phyloP scores from a whole-genome alignment of 116 monocot genomes.

The Posidonia oceanica region DNA sequence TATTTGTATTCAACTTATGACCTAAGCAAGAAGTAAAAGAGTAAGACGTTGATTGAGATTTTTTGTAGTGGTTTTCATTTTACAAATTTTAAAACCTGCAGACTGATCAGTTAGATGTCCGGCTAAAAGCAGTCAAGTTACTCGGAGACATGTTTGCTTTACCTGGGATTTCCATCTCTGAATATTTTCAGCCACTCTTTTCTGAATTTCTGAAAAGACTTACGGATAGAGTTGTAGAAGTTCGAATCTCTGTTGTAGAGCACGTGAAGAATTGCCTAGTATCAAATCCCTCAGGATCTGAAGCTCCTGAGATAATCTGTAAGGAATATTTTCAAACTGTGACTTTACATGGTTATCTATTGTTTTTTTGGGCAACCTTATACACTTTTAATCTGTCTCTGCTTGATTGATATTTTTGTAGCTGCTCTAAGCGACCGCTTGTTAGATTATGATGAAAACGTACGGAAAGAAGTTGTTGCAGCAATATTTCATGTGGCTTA shows the following conservation, averaged over 20 bases:
- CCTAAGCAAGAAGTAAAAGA: neutral
- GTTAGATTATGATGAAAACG: conserved; percentile 95
- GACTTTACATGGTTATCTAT: neutral
- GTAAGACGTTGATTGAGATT: neutral
- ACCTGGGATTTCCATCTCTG: conserved; percentile 48
- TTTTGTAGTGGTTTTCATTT: neutral
- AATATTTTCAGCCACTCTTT: conserved; percentile 79
- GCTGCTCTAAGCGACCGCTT: conserved; percentile 75
- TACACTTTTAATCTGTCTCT: conserved; percentile 8
- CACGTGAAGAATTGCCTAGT: conserved; percentile 76
- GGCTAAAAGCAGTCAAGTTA: conserved; percentile 71
- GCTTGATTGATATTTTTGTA: conserved; percentile 23
- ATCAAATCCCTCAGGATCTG: conserved; percentile 58
- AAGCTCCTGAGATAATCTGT: conserved; percentile 49
- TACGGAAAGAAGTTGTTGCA: conserved; percentile 78
- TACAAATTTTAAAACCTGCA: conserved; percentile 16
- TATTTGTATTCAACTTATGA: too few species aligned
- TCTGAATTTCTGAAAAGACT: conserved; percentile 85
- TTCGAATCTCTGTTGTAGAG: conserved; percentile 73
- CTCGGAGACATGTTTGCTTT: conserved; percentile 81
- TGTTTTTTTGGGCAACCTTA: neutral
- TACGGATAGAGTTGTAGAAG: conserved; percentile 75
- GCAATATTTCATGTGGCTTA: conserved; percentile 69
- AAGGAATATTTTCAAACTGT: conserved; percentile 1
- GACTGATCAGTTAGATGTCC: conserved; percentile 75